Evolutionary conservation across 805 yeast species (phyloP), one percentile per base, ranked within the genome.

Genomic region (Kurtzmaniella cleridarum): DNA sequence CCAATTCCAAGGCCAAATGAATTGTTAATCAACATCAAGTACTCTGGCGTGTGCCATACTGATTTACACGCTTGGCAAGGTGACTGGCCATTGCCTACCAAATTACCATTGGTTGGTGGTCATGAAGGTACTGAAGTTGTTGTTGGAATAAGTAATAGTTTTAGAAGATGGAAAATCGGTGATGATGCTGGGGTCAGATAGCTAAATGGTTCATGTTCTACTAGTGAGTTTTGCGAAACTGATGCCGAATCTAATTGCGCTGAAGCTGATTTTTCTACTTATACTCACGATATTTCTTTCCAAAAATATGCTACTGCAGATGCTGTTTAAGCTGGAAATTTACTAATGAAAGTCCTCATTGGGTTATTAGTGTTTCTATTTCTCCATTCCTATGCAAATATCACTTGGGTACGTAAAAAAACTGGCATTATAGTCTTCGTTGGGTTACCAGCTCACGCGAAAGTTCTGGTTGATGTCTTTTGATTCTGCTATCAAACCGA

Each of bases 1-100:
- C 95, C 95, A 53, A 64, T 60, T 36, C 95, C 95, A 53, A 81
- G 75, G 57, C 68, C 86, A 44, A 81, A 79, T 58, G 90, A 87
- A 66, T 71, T 87, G 49, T 74, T 88, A 60, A 71, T 88, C 66
- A 79, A 88, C 63, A 79, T 88, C 63, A 79, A 79, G 68, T 87
- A 81, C 73, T 79, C 95, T 20, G 96, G 96, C 65, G 95, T 87
- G 41, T 87, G 96, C 67, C 96, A 89, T 73, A 86, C 95, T 27
- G 96, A 87, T 59, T 76, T 88, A 61, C 96, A 88, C 71, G 95
- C 95, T 39, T 85, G 93, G 90, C 78, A 84, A 59, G 95, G 95
- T 55, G 95, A 88, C 69, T 87, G 95, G 95, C 93, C 93, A 36
- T 70, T 83, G 61, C 76, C 67, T 46, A 76, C 82, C 47, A 81